phyloP scores from a whole-genome alignment of 495 filamentous ascomycete species.

The Letharia columbiana region DNA sequence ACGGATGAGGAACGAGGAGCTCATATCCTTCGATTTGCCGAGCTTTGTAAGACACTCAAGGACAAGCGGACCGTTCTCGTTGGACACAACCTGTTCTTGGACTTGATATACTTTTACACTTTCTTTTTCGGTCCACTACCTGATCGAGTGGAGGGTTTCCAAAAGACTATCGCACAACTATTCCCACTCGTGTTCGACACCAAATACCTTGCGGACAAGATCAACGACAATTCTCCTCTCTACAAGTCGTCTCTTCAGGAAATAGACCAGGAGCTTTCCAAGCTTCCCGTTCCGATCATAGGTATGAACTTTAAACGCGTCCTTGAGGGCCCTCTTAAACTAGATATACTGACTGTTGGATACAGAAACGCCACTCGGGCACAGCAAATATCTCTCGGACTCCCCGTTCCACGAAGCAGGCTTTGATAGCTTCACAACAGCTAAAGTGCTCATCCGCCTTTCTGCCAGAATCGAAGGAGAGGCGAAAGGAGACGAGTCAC shows the following conservation, averaged over 20 bases:
- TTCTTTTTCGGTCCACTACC: constrained; percentile 64
- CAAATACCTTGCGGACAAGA: constrained; percentile 61
- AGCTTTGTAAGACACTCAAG: constrained; percentile 35
- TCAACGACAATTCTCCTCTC: constrained; percentile 38
- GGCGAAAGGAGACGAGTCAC: constrained; percentile 21
- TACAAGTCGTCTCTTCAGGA: constrained; percentile 43
- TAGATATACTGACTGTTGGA: constrained; percentile 14
- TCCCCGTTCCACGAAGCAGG: constrained; percentile 57
- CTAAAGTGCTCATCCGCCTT: constrained; percentile 54
- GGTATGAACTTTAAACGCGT: constrained; percentile 29
- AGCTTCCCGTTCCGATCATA: constrained; percentile 37
- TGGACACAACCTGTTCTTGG: constrained; percentile 70
- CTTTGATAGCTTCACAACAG: constrained; percentile 64
- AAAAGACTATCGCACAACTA: constrained; percentile 39
- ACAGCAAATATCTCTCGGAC: constrained; percentile 40
- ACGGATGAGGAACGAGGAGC: not conserved
- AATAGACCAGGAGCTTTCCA: constrained; percentile 37
- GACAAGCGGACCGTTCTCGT: constrained; percentile 27
- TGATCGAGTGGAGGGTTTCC: constrained; percentile 51
- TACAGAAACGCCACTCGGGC: constrained; percentile 34
- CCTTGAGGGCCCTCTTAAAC: not conserved
- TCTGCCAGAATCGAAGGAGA: constrained; percentile 41
- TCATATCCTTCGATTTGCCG: constrained; percentile 27
- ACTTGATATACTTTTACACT: constrained; percentile 62
- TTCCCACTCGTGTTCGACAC: constrained; percentile 72